Evolutionary conservation across 306 rosid species (phyloP), one percentile per base, ranked within the genome.

Genomic region (Vachellia pachyceras): DNA sequence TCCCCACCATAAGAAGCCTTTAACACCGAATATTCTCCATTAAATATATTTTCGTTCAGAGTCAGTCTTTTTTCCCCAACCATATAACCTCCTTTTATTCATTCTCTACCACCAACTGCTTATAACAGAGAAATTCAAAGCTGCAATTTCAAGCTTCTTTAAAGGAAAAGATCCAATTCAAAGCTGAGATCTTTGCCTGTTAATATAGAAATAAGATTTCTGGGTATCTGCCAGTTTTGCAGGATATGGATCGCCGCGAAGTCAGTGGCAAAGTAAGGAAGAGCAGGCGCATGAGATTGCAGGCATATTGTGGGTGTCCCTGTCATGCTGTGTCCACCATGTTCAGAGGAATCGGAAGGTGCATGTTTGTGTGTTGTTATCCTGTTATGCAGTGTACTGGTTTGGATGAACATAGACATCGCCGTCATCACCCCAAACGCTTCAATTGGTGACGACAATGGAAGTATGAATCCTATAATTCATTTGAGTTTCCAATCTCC

Each of bases 301-400:
- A 73, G 76, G 64, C 71, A 47, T 75, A 69, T 75, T 80, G 80
- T 70, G 15, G 83, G 0, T 82, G 84, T 45, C 85, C 90, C 11
- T 65, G 83, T 79, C 76, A 77, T 79, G 75, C 72, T 36, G 84
- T 83, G 5, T 88, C 92, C 6, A 67, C 80, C 68, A 58, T 90
- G 76, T 85, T 85, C 52, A 84, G 87, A 86, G 87, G 94, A 52
- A 78, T 92, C 37, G 87, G 91, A 78, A 89, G 94, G 73, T 92
- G 92, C 68, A 75, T 92, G 86, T 90, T 92, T 76, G 89, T 88
- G 71, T 52, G 89, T 13, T 92, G 92, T 75, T 90, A 82, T 85
- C 94, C 97, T 83, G 68, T 89, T 45, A 73, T 92, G 36, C 89
- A 50, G 78, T 92, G 94, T 22, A 72, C 88, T 76, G 91, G 92